Percentiles rank a stretch among this genome's conserved stretches.
Conservation (phyloP, 768 basidiomycete genomes). For the Xerocomus spinulosus region DNA sequence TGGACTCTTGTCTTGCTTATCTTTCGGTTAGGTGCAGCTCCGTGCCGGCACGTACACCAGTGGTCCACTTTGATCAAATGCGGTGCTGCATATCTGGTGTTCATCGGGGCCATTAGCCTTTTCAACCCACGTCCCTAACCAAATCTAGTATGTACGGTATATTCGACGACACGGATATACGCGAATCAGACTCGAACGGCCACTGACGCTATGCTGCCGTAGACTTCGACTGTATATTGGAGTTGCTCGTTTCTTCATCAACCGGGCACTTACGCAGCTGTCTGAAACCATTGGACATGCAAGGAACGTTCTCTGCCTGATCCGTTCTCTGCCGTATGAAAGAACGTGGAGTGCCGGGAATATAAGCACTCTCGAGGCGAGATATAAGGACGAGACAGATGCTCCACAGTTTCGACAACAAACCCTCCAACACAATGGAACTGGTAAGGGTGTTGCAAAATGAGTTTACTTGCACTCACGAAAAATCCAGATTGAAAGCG, state of each 20-base stretch:
- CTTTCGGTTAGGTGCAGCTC: not conserved
- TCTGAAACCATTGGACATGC: not conserved
- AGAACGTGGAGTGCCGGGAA: not conserved
- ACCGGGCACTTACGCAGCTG: not conserved
- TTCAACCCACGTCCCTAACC: not conserved
- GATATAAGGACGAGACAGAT: slow-evolving; percentile 5
- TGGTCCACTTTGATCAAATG: not conserved
- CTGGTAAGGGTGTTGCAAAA: slow-evolving; percentile 4
- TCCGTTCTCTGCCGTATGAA: not conserved
- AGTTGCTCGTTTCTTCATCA: not conserved
- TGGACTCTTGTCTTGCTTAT: not conserved
- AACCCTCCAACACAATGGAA: slow-evolving; percentile 7
- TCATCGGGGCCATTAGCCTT: not conserved
- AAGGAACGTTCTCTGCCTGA: not conserved
- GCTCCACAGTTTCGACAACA: not conserved
- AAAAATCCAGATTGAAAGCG: slow-evolving; percentile 6
- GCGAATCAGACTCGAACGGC: not conserved
- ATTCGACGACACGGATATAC: no score
- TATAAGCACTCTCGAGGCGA: not conserved
- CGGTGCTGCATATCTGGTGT: not conserved
- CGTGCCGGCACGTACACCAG: not conserved
- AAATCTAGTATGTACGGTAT: not conserved
- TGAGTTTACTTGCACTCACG: not conserved
- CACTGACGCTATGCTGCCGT: not conserved
- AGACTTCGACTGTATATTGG: not conserved